Conservation (phyloP, 1,284 basidiomycete genomes). For the Sanguinoderma infundibulare region DNA sequence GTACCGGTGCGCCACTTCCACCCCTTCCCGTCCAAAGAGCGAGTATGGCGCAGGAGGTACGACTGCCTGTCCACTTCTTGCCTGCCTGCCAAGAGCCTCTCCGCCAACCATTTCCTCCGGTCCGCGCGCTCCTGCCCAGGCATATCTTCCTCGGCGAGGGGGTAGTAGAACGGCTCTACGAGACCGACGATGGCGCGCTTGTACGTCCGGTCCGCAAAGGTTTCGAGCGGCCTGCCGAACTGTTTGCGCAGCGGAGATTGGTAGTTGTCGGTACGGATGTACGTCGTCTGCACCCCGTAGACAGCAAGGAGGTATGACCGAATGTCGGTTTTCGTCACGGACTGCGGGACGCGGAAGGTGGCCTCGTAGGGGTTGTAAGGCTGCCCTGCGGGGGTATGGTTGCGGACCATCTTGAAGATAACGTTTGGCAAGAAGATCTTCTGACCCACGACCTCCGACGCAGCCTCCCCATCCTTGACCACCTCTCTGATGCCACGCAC, state of each 20-base stretch:
- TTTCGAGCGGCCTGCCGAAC: constrained; percentile 34
- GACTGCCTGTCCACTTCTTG: constrained; percentile 45
- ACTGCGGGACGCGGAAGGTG: constrained; percentile 88
- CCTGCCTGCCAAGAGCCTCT: constrained; percentile 55
- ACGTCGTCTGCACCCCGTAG: constrained; percentile 89
- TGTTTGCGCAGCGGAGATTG: constrained; percentile 57
- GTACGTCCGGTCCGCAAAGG: constrained; percentile 58
- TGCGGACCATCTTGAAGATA: constrained; percentile 83
- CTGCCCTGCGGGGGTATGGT: constrained; percentile 76
- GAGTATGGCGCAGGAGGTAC: constrained; percentile 51
- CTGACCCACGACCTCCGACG: constrained; percentile 71
- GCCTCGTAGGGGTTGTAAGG: constrained; percentile 95
- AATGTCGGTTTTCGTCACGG: constrained; percentile 90
- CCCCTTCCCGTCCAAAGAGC: constrained; percentile 45
- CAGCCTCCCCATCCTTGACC: constrained; percentile 43
- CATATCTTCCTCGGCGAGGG: constrained; percentile 81
- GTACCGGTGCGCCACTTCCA: constrained; percentile 46
- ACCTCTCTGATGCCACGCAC: constrained; percentile 62
- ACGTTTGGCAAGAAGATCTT: constrained; percentile 91
- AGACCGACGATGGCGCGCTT: constrained; percentile 91
- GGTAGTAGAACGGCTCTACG: constrained; percentile 91
- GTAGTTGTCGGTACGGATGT: constrained; percentile 93
- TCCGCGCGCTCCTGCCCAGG: constrained; percentile 51
- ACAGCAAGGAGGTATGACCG: constrained; percentile 84
- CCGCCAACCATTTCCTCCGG: constrained; percentile 63